Evolutionary conservation across 768 basidiomycete genomes (phyloP).

Genomic region (Naganishia friedmannii): DNA sequence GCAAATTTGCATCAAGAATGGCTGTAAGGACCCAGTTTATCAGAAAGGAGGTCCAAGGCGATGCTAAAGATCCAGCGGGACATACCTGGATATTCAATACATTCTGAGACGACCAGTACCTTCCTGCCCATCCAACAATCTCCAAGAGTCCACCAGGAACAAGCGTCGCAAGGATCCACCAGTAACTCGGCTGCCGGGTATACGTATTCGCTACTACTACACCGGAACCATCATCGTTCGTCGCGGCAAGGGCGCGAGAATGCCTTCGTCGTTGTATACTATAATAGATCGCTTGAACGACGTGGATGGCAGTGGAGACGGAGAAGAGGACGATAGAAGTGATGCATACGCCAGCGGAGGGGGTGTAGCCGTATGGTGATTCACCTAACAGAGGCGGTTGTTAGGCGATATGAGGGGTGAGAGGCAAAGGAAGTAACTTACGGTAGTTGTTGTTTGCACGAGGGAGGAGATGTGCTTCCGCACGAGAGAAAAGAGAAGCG

Average conservation of each 20-base stretch:
- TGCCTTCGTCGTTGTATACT: constrained; percentile 40
- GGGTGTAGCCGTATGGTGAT: constrained; percentile 43
- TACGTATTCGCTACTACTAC: constrained; percentile 27
- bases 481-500: background rate
- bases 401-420: background rate
- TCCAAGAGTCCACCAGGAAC: constrained; percentile 44
- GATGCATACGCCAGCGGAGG: constrained; percentile 38
- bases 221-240: constrained; percentile 35
- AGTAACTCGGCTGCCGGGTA: constrained; percentile 42
- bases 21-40: constrained; percentile 30
- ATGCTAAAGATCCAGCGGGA: background rate
- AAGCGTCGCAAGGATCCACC: constrained; percentile 48
- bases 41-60: background rate
- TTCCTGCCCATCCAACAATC: constrained; percentile 45
- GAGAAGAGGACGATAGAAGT: constrained; percentile 46
- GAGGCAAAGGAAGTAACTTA: background rate
- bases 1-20: constrained; percentile 47
- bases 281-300: constrained; percentile 36
- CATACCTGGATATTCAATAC: constrained; percentile 29
- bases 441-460: background rate
- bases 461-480: background rate
- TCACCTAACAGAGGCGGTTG: background rate
- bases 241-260: constrained; percentile 33
- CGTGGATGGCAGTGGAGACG: constrained; percentile 39
- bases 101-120: constrained; percentile 44